Percentiles rank a stretch among this genome's conserved stretches.
phyloP scores from a whole-genome alignment of 1,139 yeast genomes.

The Wickerhamomyces sp. region DNA sequence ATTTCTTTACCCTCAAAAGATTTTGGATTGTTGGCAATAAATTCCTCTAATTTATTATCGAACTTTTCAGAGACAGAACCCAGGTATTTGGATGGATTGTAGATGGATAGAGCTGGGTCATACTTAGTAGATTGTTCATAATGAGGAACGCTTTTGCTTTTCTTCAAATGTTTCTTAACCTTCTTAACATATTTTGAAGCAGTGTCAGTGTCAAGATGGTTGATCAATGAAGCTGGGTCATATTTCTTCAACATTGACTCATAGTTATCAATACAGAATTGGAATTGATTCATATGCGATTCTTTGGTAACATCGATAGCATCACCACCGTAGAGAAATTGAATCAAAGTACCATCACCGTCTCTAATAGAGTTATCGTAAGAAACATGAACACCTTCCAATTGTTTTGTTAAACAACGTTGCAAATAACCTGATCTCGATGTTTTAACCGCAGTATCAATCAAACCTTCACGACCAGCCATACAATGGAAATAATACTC shows the following conservation, averaged over 20 bases:
- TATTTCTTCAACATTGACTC: constrained; percentile 83
- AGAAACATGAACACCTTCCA: constrained; percentile 93
- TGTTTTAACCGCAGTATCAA: constrained; percentile 98
- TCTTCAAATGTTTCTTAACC: constrained; percentile 68
- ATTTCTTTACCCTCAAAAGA: constrained; percentile 49
- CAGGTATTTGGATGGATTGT: constrained; percentile 81
- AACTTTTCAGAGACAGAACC: constrained; percentile 93
- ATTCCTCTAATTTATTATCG: constrained; percentile 72
- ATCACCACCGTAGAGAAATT: constrained; percentile 97
- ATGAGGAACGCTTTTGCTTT: constrained; percentile 60
- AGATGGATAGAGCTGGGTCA: constrained; percentile 85
- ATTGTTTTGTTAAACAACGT: constrained; percentile 96
- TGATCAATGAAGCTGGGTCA: constrained; percentile 74
- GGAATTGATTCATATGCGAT: constrained; percentile 89
- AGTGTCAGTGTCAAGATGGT: constrained; percentile 73
- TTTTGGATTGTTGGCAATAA: constrained; percentile 50
- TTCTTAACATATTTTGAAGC: constrained; percentile 82
- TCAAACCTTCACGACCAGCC: constrained; percentile 99
- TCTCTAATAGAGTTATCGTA: constrained; percentile 97
- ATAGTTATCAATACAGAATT: constrained; percentile 89
- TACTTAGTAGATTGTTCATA: constrained; percentile 61
- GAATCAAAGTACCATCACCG: constrained; percentile 89
- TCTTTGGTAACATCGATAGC: constrained; percentile 92
- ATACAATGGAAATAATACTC: constrained; percentile 99
- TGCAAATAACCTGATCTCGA: constrained; percentile 98